Percentiles rank a stretch among this genome's conserved stretches.
phyloP scores from a whole-genome alignment of 352 stramenopile genomes.

The Aphanomyces cochlioides region DNA sequence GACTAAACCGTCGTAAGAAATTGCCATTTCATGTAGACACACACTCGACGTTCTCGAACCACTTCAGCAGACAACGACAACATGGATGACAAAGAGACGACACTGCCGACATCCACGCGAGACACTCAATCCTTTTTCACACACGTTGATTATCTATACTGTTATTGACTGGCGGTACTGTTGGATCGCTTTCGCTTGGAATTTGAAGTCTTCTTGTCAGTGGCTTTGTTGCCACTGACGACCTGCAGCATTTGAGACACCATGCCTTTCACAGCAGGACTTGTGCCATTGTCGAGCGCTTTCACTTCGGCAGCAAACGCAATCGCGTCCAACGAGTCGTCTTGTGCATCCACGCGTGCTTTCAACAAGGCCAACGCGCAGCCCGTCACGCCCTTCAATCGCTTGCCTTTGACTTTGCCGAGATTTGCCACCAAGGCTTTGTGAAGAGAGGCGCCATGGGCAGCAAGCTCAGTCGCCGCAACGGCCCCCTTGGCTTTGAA shows the following conservation, averaged over 20 bases:
- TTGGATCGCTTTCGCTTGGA: conserved; percentile 60
- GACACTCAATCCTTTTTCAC: not conserved
- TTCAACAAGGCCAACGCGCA: conserved; percentile 69
- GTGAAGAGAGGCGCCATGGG: conserved; percentile 39
- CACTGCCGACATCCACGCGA: not conserved
- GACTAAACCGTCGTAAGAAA: not conserved
- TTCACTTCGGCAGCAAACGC: conserved; percentile 38
- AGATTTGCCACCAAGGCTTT: conserved; percentile 43
- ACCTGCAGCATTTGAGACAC: conserved; percentile 49
- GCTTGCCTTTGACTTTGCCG: conserved; percentile 52
- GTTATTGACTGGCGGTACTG: conserved; percentile 9
- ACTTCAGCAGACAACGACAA: too few relatives aligned
- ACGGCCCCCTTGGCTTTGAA: conserved; percentile 50
- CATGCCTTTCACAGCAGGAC: conserved; percentile 70
- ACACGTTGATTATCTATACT: conserved; percentile 19
- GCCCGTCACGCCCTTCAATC: conserved; percentile 62
- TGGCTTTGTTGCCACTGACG: conserved; percentile 14
- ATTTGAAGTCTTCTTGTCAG: conserved; percentile 28
- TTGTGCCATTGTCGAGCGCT: conserved; percentile 48
- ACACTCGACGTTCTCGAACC: too few relatives aligned
- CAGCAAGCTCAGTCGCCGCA: conserved; percentile 39
- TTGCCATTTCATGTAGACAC: conserved; percentile 8
- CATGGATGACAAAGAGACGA: not conserved
- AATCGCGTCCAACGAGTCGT: conserved; percentile 29
- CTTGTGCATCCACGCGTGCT: conserved; percentile 42